Evolutionary conservation across 73 alveolate genomes (phyloP), one percentile per base, ranked within the genome.

Genomic region (Paramecium sonneborni): DNA sequence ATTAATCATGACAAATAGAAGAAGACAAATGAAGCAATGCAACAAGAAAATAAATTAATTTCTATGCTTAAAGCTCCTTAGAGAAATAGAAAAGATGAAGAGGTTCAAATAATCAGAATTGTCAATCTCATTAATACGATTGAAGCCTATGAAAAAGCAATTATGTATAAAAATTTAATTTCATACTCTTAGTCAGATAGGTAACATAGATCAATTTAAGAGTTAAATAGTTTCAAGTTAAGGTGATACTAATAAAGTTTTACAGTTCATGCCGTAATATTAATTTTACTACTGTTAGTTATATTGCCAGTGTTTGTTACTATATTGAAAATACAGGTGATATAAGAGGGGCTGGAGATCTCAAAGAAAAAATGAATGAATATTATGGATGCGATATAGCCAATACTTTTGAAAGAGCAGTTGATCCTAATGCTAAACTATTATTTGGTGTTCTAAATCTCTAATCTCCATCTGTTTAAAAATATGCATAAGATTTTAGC

Each of bases 61-160:
- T 9, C 3, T n/a, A 72, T 72, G 86, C 35, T 72, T 14, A 72
- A 37, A 15, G 55, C 58, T 72, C 62, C 86, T 15, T 18, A 72
- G 20, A 72, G 86, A 72, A 72, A 72, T 38, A 72, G 55, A 5
- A 72, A 72, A 18, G 86, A 72, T 38, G 86, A 72, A 72, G 86
- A 72, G 20, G 11, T 14, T 21, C 20, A 72, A 72, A 38, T 72
- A 12, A 34, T 34, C 9, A 32, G 11, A 72, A 72, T 72, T n/a
- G 86, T 72, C 35, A 72, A 37, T 20, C 35, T 72, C 3, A 1
- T 35, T 32, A 35, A 38, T 37, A 34, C 52, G 0, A 72, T 72
- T 14, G 86, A 72, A 35, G 55, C 86, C 11, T 35, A 35, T 14
- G 86, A 72, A 6, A 72, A 38, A 21, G 44, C 44, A n/a, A 37